A percentile compares a stretch with the other conserved stretches of the same genome.
phyloP scores from a whole-genome alignment of 1,284 basidiomycete species.

The Tilletia caries region DNA sequence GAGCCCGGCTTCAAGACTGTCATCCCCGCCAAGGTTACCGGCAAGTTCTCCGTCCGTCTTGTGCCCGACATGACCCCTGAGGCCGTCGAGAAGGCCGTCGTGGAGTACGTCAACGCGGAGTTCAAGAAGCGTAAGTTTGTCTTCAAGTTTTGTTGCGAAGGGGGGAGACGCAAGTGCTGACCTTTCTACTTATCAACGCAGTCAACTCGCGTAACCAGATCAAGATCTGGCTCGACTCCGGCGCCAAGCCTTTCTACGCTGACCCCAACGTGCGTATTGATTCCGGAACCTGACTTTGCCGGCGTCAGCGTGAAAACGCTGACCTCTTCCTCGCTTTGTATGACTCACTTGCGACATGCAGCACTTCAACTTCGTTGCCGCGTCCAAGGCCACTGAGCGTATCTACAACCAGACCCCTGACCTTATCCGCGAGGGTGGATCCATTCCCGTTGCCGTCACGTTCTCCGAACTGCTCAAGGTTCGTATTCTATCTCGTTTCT shows the following conservation, averaged over 20 bases:
- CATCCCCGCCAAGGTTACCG: slow-evolving; percentile 82
- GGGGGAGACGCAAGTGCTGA: background rate
- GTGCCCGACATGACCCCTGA: slow-evolving; percentile 79
- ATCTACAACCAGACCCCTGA: slow-evolving; percentile 81
- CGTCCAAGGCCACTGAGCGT: slow-evolving; percentile 74
- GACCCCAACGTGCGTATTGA: slow-evolving; percentile 44
- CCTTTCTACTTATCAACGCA: background rate
- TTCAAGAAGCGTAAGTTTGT: slow-evolving; percentile 34
- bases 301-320: background rate
- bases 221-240: slow-evolving; percentile 38
- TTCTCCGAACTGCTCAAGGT: slow-evolving; percentile 79
- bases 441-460: slow-evolving; percentile 91
- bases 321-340: background rate
- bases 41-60: slow-evolving; percentile 59
- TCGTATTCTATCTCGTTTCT: slow-evolving; percentile 41
- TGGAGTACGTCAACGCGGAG: slow-evolving; percentile 45
- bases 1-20: slow-evolving; percentile 73
- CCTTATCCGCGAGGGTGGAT: slow-evolving; percentile 88
- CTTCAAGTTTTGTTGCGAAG: background rate
- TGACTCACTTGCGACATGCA: slow-evolving; percentile 60
- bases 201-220: slow-evolving; percentile 52
- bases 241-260: slow-evolving; percentile 51
- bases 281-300: no score
- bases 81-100: slow-evolving; percentile 44
- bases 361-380: slow-evolving; percentile 95